Conservation (phyloP, 2,329 filamentous ascomycete species). For the Trichoderma simmonsii region DNA sequence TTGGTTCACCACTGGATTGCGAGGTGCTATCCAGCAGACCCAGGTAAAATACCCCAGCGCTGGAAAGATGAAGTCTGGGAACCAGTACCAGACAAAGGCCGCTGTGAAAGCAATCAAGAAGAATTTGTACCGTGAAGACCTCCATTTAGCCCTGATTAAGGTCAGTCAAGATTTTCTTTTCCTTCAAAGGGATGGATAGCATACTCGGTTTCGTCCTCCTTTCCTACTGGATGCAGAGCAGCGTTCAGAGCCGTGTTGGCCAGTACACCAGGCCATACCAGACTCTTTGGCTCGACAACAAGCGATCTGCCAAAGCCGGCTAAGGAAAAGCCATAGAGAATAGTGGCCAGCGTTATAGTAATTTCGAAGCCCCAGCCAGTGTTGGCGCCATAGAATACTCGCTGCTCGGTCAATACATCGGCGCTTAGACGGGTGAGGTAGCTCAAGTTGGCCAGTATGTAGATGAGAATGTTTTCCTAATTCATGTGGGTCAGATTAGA, state of each 20-base stretch:
- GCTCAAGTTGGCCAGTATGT: conserved; percentile 54
- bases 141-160: conserved; percentile 29
- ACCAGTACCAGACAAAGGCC: conserved; percentile 48
- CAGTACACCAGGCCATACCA: conserved; percentile 53
- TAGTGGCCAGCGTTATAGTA: conserved; percentile 45
- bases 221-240: conserved; percentile 39
- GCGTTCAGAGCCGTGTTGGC: conserved; percentile 46
- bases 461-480: conserved; percentile 52
- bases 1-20: conserved; percentile 45
- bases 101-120: conserved; percentile 39
- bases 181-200: conserved; percentile 23
- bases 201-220: conserved; percentile 28
- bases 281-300: conserved; percentile 44
- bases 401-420: conserved; percentile 35
- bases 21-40: conserved; percentile 48
- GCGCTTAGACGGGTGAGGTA: conserved; percentile 39
- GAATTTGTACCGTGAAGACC: conserved; percentile 41
- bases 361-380: conserved; percentile 49
- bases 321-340: conserved; percentile 51
- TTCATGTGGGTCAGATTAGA: conserved; percentile 22
- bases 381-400: conserved; percentile 42
- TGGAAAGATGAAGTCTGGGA: conserved; percentile 47
- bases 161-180: neutral
- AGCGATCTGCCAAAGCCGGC: conserved; percentile 44
- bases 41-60: conserved; percentile 45